Evolutionary conservation across 2,329 filamentous ascomycete species (phyloP), one percentile per base, ranked within the genome.

Genomic region (Botrytis byssoidea): DNA sequence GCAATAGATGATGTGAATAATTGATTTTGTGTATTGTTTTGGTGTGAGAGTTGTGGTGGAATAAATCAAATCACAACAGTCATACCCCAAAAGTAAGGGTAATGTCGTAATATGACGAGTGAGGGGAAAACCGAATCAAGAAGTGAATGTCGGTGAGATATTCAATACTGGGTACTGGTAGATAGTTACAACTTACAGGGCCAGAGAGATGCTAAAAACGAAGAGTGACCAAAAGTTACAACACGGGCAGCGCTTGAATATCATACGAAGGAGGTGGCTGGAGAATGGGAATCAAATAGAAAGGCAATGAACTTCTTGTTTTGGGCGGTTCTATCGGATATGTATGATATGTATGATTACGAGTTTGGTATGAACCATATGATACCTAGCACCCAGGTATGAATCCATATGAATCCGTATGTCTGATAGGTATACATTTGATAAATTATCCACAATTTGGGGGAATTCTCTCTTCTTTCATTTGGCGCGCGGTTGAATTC

Each of bases 71-170:
- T 42, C 35, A 61, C 67, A 12, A 48, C 20, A 68, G 71, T 67
- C 63, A 72, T 10, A 48, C 55, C 32, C 65, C 29, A 22, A 59
- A n/a, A 57, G n/a, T 29, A 29, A 57, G 51, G 25, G 37, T 67
- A 29, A 59, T 32, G 37, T 72, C 22, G 64, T 42, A 66, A 55
- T 40, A 66, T 72, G 70, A 66, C 70, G 70, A 67, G 61, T 64
- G 61, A 55, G 70, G 70, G 70, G 61, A 48, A 44, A 65, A 70
- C 35, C 7, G 20, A 40, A 40, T n/a, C 60, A 67, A 46, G 40
- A 68, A 72, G 61, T 72, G 70, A 68, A 67, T 72, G 60, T 67
- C 70, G 70, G 70, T 72, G 70, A 72, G 70, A 72, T 67, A 14
- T 7, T 25, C 22, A 57, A 57, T 32, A 29, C n/a, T 55, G 48